phyloP scores from a whole-genome alignment of 2,329 filamentous ascomycete species.

The Cytospora chrysosperma region DNA sequence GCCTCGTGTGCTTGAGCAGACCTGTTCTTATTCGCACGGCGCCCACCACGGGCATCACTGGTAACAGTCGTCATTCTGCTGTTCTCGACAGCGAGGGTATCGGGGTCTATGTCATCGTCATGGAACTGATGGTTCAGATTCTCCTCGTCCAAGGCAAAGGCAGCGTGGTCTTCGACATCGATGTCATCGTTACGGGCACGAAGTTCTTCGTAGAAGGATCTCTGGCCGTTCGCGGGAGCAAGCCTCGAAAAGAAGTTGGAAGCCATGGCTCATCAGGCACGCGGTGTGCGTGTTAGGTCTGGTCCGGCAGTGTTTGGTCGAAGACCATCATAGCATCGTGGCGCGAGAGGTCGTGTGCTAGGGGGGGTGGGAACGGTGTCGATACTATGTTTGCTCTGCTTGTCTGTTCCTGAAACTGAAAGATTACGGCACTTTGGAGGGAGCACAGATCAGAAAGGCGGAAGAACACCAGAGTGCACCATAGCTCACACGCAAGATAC shows the following conservation, averaged over 20 bases:
- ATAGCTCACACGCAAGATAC: not conserved
- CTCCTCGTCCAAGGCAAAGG: constrained; percentile 50
- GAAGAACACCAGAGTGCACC: not conserved
- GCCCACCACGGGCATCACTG: constrained; percentile 15
- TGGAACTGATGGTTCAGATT: constrained; percentile 53
- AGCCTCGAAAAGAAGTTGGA: constrained; percentile 49
- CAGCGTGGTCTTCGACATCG: constrained; percentile 44
- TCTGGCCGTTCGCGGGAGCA: constrained; percentile 34
- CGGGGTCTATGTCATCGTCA: constrained; percentile 48
- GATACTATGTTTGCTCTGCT: not conserved
- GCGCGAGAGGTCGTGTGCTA: not conserved
- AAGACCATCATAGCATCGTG: constrained; percentile 21
- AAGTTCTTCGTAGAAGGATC: constrained; percentile 52
- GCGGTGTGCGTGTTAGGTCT: constrained; percentile 11
- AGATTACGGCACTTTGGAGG: not conserved
- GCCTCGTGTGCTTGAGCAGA: not conserved
- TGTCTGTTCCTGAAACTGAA: not conserved
- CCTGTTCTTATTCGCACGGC: constrained; percentile 22
- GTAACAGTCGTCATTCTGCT: constrained; percentile 43
- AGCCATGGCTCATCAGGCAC: constrained; percentile 38
- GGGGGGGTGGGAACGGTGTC: not conserved
- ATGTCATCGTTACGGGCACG: constrained; percentile 39
- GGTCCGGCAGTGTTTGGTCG: not conserved
- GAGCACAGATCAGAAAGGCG: not conserved
- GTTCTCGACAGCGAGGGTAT: constrained; percentile 43